Base-by-base conservation (phyloP, 2,329 filamentous ascomycete genomes). In the Talaromyces sp. region DNA sequence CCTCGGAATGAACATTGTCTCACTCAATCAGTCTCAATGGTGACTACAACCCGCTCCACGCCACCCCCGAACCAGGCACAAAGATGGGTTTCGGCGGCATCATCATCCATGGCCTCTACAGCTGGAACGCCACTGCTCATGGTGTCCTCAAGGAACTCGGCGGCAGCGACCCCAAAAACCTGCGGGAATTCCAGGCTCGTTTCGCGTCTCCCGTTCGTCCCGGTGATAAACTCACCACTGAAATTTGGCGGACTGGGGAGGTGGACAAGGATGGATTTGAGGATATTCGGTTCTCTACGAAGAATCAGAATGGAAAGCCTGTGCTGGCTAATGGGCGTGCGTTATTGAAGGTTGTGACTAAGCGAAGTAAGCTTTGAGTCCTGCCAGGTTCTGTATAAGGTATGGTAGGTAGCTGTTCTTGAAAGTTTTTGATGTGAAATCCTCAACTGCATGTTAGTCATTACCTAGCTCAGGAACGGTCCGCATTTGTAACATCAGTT, bases 31-130 rank as follows among this genome's bases (percentile, higher is more conserved):
- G 92, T 68, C 85, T 97, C 60, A 97, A 96, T 72, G 93, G 93
- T 69, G 93, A 97, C 81, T 97, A 97, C 80, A 97, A 97, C 82
- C 93, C 93, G 33, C 87, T 97, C 41, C 93, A 97, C 76, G 92
- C 92, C 7, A 91, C 90, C 19, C 92, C 92, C 13, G 91, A 92
- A 79, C 91, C 92, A 0, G 92, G 92, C 67, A 80, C 86, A 78
- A 90, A 92, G 81, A 96, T 97, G 91, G 93, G 93, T 67, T 97
- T 96, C 71, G 91, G 92, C 33, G 93, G 93, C 39, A 83, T 87
- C 70, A 97, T 97, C 77, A 90, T 96, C 76, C 93, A 97, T 80
- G 93, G 93, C 22, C 83, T 97, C 54, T 96, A 89, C 81, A 91
- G 88, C 71, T 97, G 91, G 89, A 97, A 97, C 81, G 86, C 86